A percentile compares a stretch with the other conserved stretches of the same genome.
Conservation (phyloP, 352 stramenopile species). For the Pythium dissotocum region DNA sequence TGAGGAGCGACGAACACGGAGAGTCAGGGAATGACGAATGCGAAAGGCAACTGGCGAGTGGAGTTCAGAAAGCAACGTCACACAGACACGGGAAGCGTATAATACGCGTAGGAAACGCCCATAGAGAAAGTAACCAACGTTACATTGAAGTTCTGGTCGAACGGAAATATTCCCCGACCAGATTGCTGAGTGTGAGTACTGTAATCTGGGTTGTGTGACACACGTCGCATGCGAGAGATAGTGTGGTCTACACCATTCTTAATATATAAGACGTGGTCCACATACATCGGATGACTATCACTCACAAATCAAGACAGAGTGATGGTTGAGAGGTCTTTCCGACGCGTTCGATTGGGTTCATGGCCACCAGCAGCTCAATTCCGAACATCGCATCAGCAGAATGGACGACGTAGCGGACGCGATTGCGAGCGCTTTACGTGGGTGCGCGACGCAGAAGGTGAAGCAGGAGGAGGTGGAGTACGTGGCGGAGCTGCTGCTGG, state of each 20-base stretch:
- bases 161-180: not conserved
- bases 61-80: slow-evolving; percentile 2
- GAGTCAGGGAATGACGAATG: not conserved
- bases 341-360: not conserved
- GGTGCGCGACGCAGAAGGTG: slow-evolving; percentile 12
- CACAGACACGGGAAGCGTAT: not conserved
- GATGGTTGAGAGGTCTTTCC: not conserved
- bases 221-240: not conserved
- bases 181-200: not conserved
- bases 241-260: not conserved
- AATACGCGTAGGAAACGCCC: not conserved
- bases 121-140: not conserved
- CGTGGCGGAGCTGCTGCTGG: slow-evolving; percentile 62
- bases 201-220: not conserved
- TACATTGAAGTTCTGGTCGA: not conserved
- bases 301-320: not conserved
- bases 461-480: slow-evolving; percentile 59
- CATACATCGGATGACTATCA: not conserved
- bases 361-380: not conserved
- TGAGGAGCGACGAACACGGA: not conserved
- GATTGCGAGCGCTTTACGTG: slow-evolving; percentile 9
- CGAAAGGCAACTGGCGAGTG: slow-evolving; percentile 3
- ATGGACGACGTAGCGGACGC: slow-evolving; percentile 10
- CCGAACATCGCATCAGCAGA: not conserved
- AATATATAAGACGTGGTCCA: not conserved